Base-by-base conservation (phyloP, 2,329 filamentous ascomycete species). In the Ascochyta viciae-villosae region DNA sequence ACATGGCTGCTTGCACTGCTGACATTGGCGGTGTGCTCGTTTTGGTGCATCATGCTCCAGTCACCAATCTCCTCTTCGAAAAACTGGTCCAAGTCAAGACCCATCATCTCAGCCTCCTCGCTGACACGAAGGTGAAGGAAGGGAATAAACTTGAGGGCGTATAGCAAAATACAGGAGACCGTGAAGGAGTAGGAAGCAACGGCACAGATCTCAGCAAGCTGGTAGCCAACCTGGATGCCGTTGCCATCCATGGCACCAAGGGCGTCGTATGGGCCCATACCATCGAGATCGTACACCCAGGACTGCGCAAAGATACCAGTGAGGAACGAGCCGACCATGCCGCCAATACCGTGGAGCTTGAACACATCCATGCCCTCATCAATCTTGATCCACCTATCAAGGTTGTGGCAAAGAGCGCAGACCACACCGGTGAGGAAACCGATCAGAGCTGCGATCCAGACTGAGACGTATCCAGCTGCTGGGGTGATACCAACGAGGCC, bases 401-500 rank as follows among this genome's bases (percentile, higher is more conserved):
- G 63, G 57, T 84, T 73, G 55, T 83, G 78, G 35, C 80, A 74
- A 1, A 75, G 66, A 8, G 81, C 77, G 68, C 83, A 85, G 23
- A 82, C 74, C 7, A 81, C 76, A 8, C 78, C 80, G 4, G 83
- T 85, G 29, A 86, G 60, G 74, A 85, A 83, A 5, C 83, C 83
- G 61, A 86, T 85, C 24, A 83, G 74, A 1, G 81, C 83, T 15
- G 82, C 83, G 31, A 82, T 76, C 82, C 82, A 85, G 43, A 80
- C 66, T 24, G 77, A 78, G 19, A 84, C 81, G 59, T 77, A 84
- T 47, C 82, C 82, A 12, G 82, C 82, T 13, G 81, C 83, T 12
- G 83, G 83, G 0, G 83, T 85, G 66, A 85, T 85, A n/a, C 83
- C 83, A n/a, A 86, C 83, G 1, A 86, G 79, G 33, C 84, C 84